phyloP scores from a whole-genome alignment of 441 rosid species.

The Aquilaria agallochum region DNA sequence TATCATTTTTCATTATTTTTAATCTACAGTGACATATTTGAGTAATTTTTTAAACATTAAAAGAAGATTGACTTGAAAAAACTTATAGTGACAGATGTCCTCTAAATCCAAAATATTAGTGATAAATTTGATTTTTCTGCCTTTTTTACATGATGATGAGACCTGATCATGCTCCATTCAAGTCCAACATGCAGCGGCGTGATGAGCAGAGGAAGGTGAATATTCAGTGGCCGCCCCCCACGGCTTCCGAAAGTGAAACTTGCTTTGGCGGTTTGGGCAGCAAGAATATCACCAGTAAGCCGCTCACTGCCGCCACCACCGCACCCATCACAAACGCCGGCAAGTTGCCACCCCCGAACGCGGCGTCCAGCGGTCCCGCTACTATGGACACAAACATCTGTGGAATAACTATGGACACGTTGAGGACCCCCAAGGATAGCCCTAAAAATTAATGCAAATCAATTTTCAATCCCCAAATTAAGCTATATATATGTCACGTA shows the following conservation, averaged over 20 bases:
- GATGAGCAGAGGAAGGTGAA: too few species aligned
- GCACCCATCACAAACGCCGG: slow-evolving; percentile 34
- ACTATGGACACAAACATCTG: slow-evolving; percentile 60
- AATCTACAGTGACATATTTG: too few species aligned
- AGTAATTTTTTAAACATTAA: too few species aligned
- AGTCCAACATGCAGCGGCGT: too few species aligned
- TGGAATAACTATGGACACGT: slow-evolving; percentile 77
- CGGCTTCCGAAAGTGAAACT: slow-evolving; percentile 8
- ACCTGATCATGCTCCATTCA: too few species aligned
- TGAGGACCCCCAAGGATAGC: slow-evolving; percentile 83
- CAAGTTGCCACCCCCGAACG: slow-evolving; percentile 62
- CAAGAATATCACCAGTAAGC: slow-evolving; percentile 2
- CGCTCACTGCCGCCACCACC: slow-evolving; percentile 11
- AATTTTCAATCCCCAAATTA: neutral
- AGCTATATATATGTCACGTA: neutral
- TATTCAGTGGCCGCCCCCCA: slow-evolving; percentile 9
- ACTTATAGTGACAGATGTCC: too few species aligned
- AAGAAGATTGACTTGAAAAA: too few species aligned
- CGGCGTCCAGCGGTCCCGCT: slow-evolving; percentile 47
- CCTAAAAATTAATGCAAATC: slow-evolving; percentile 27
- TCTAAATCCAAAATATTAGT: too few species aligned
- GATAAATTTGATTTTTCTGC: too few species aligned
- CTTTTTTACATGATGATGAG: too few species aligned
- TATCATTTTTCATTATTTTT: too few species aligned
- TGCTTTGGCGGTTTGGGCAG: slow-evolving; percentile 17